phyloP scores from a whole-genome alignment of 495 filamentous ascomycete species.

The Aspergillus saccharolyticus region DNA sequence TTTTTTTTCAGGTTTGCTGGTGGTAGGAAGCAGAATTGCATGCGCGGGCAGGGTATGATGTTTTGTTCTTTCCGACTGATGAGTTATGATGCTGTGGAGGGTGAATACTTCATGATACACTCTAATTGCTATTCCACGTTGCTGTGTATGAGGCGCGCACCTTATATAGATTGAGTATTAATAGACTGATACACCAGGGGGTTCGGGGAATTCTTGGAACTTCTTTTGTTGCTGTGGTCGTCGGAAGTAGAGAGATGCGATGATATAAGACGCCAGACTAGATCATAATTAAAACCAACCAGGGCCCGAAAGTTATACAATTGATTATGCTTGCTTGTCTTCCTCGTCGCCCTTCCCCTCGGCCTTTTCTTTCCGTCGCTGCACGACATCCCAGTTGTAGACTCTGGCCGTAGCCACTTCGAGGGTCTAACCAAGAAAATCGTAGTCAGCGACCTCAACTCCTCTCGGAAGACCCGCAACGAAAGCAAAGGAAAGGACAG shows the following conservation, averaged over 20 bases:
- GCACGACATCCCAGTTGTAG: constrained; percentile 98
- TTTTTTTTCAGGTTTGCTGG: background rate
- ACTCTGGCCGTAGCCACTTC: constrained; percentile 94
- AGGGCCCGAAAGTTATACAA: no score
- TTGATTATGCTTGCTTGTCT: constrained; percentile 11
- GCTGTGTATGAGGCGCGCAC: background rate
- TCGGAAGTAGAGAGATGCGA: background rate
- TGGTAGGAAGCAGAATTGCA: background rate
- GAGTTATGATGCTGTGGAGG: constrained; percentile 9
- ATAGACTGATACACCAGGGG: background rate
- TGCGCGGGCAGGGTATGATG: background rate
- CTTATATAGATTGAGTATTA: background rate
- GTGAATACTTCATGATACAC: constrained; percentile 8
- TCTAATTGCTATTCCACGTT: background rate
- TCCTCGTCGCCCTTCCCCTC: constrained; percentile 51
- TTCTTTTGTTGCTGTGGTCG: no score
- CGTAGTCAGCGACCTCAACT: constrained; percentile 23
- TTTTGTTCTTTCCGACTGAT: constrained; percentile 12
- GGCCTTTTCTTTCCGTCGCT: constrained; percentile 85
- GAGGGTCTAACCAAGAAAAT: constrained; percentile 68
- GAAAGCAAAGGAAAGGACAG: constrained; percentile 2
- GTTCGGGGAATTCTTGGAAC: no score
- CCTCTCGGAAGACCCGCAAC: background rate
- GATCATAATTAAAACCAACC: background rate
- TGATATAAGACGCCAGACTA: background rate